Percentiles rank a stretch among this genome's conserved stretches.
Conservation (phyloP, 2,329 filamentous ascomycete species). For the Exophiala oligosperma region DNA sequence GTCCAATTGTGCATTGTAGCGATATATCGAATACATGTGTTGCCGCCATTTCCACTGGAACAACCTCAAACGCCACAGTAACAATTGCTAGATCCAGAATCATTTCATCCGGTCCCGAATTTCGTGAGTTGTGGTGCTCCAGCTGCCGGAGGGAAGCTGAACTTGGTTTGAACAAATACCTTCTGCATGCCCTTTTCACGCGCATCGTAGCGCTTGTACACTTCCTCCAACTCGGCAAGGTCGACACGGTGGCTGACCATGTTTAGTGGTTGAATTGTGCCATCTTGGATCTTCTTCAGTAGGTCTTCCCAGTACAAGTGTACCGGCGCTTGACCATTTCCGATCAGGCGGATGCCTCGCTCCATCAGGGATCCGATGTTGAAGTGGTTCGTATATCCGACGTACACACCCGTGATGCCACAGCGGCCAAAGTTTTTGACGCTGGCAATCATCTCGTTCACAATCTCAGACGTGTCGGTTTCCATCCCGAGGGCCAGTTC, state of each 20-base stretch:
- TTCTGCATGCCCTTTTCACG: conserved; percentile 71
- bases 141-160: conserved; percentile 52
- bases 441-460: conserved; percentile 57
- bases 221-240: conserved; percentile 69
- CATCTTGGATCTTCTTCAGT: conserved; percentile 65
- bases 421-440: conserved; percentile 63
- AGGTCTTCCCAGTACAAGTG: conserved; percentile 82
- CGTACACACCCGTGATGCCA: conserved; percentile 73
- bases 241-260: conserved; percentile 80
- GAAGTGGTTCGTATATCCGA: conserved; percentile 73
- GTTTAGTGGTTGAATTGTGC: conserved; percentile 70
- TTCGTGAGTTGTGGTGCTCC: conserved; percentile 55
- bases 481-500: conserved; percentile 67
- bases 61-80: too few species aligned
- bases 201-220: conserved; percentile 63
- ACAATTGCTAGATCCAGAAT: background rate
- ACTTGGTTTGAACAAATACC: conserved; percentile 66
- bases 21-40: too few species aligned
- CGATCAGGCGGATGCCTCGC: conserved; percentile 76
- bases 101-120: conserved; percentile 15
- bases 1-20: too few species aligned
- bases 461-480: conserved; percentile 72
- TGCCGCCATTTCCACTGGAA: too few species aligned
- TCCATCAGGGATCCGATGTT: conserved; percentile 84
- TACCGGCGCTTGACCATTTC: conserved; percentile 70